Percentiles rank a stretch among this genome's conserved stretches.
Evolutionary conservation across 257 asterid genomes (phyloP).

Genomic region (Gentiana macrophylla): DNA sequence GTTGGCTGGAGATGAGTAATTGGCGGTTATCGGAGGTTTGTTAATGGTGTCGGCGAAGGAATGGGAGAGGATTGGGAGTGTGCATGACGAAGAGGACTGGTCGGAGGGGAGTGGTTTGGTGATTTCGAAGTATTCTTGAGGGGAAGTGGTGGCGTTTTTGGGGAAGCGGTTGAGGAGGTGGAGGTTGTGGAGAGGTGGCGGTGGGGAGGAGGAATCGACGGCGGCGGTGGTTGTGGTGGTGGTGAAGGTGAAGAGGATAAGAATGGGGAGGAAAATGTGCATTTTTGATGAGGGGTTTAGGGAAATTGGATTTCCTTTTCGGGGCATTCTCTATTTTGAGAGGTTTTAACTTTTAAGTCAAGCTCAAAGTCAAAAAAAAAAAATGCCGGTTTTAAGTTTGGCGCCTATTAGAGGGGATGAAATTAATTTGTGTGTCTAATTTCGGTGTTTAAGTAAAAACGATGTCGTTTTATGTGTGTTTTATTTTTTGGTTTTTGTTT

Average conservation of each 20-base stretch:
- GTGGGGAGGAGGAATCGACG: neutral
- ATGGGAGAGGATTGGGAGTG: constrained; percentile 43
- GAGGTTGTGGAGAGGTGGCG: constrained; percentile 20
- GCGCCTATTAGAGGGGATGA: no score
- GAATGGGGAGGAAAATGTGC: constrained; percentile 7
- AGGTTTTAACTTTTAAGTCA: no score
- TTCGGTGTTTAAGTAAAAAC: no score
- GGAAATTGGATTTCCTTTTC: no score
- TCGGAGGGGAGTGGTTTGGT: constrained; percentile 47
- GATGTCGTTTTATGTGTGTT: no score
- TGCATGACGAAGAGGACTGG: constrained; percentile 42
- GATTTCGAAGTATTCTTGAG: constrained; percentile 39
- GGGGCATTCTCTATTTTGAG: no score
- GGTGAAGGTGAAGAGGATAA: constrained; percentile 13
- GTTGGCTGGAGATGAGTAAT: constrained; percentile 47
- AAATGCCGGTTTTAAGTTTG: no score
- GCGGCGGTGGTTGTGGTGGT: neutral
- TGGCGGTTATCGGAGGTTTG: constrained; percentile 30
- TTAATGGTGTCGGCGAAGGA: constrained; percentile 50
- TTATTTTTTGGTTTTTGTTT: no score
- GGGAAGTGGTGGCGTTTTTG: constrained; percentile 5
- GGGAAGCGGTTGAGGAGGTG: constrained; percentile 23
- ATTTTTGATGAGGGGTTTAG: constrained; percentile 13
- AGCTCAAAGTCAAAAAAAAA: no score
- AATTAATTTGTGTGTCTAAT: no score